Evolutionary conservation across 257 asterid species (phyloP).

Genomic region (Solanum appendiculatum): DNA sequence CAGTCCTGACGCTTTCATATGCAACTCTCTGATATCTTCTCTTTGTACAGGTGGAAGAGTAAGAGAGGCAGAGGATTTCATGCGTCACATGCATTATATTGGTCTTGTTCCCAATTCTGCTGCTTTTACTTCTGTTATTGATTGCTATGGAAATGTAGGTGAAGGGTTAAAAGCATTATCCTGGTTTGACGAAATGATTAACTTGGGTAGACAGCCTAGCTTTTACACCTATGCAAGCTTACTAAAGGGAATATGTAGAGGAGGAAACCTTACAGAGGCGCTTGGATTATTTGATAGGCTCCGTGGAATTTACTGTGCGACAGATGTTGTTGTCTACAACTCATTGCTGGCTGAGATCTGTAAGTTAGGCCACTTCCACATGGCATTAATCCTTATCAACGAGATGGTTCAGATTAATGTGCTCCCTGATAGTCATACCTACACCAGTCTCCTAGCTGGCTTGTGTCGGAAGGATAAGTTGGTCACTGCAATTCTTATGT

Average conservation of each 20-base stretch:
- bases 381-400: constrained; percentile 33
- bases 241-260: constrained; percentile 66
- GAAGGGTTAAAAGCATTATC: constrained; percentile 52
- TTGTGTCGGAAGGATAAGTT: constrained; percentile 61
- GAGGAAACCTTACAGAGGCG: constrained; percentile 48
- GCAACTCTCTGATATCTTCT: constrained; percentile 51
- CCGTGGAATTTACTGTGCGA: constrained; percentile 23
- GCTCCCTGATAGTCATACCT: constrained; percentile 60
- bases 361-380: constrained; percentile 33
- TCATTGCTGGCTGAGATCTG: constrained; percentile 49
- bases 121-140: constrained; percentile 55
- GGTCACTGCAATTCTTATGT: constrained; percentile 49
- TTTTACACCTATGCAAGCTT: constrained; percentile 53
- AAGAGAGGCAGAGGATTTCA: constrained; percentile 54
- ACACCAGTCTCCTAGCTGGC: constrained; percentile 44
- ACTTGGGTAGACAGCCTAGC: constrained; percentile 52
- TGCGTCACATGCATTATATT: constrained; percentile 39
- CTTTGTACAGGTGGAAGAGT: constrained; percentile 55
- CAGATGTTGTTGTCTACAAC: constrained; percentile 50
- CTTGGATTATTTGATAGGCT: constrained; percentile 42
- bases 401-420: constrained; percentile 53
- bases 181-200: constrained; percentile 54
- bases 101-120: constrained; percentile 47
- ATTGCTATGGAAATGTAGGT: constrained; percentile 47
- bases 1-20: constrained; percentile 32